Conservation (phyloP, 2,329 filamentous ascomycete species). For the Aspergillus jensenii region DNA sequence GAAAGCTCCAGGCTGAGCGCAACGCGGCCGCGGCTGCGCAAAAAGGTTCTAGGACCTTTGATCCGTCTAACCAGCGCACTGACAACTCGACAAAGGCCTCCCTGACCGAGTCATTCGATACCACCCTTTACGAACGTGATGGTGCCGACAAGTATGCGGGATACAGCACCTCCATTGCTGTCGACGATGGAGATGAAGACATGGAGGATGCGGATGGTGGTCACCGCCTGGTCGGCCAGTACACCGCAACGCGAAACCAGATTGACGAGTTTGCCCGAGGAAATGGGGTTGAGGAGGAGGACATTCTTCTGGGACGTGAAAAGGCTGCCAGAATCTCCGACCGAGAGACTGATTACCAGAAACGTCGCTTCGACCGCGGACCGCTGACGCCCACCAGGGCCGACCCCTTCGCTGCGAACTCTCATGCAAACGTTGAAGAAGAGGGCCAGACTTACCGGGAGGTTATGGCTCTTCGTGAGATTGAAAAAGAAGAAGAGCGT, state of each 20-base stretch:
- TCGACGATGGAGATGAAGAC: constrained; percentile 74
- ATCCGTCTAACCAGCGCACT: constrained; percentile 75
- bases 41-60: constrained; percentile 79
- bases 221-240: constrained; percentile 84
- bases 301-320: constrained; percentile 81
- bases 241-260: constrained; percentile 87
- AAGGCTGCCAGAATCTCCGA: constrained; percentile 88
- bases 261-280: constrained; percentile 92
- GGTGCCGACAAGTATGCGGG: constrained; percentile 79
- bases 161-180: constrained; percentile 86
- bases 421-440: constrained; percentile 63
- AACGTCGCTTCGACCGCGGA: constrained; percentile 84
- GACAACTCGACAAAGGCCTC: constrained; percentile 86
- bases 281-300: constrained; percentile 84
- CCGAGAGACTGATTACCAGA: constrained; percentile 96
- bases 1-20: constrained; percentile 87
- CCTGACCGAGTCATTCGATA: constrained; percentile 83
- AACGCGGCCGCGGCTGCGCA: constrained; percentile 75
- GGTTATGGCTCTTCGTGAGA: constrained; percentile 83
- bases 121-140: constrained; percentile 78
- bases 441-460: constrained; percentile 84
- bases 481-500: constrained; percentile 91
- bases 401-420: constrained; percentile 79
- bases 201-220: constrained; percentile 73
- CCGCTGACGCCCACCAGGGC: constrained; percentile 77